These are phyloP conservation scores for Ramichloridium luteum DNA, from an alignment of 2,329 filamentous ascomycete genomes.

Conservation along the genomic window DNA sequence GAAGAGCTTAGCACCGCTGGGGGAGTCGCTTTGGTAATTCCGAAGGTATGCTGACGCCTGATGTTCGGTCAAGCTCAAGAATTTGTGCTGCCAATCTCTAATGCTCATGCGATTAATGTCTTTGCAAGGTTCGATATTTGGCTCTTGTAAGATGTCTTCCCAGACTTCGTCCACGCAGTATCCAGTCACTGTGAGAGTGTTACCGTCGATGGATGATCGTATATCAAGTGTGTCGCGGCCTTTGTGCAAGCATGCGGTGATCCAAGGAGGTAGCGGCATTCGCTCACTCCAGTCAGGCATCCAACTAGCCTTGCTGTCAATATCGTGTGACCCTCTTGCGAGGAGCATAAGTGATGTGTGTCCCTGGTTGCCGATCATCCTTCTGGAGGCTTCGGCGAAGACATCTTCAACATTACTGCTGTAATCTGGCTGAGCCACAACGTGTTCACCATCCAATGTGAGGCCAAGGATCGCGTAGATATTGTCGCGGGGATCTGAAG, in stretches of 20 bases:
- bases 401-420: not conserved
- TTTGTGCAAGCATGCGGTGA: not conserved
- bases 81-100: too few species aligned
- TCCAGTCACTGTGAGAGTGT: too few species aligned
- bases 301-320: not conserved
- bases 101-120: too few species aligned
- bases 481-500: constrained; percentile 3
- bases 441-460: not conserved
- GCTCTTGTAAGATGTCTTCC: too few species aligned
- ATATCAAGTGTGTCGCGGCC: too few species aligned
- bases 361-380: constrained; percentile 2
- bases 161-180: too few species aligned
- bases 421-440: constrained; percentile 1
- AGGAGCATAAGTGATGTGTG: constrained; percentile 2
- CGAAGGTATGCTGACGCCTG: too few species aligned
- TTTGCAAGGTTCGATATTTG: too few species aligned
- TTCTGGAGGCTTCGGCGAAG: not conserved
- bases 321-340: not conserved
- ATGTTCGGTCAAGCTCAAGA: too few species aligned
- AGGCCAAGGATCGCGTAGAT: constrained; percentile 2
- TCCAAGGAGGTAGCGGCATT: not conserved
- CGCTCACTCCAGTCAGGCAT: not conserved
- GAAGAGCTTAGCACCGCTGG: too few species aligned
- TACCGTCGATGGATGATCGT: too few species aligned
- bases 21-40: too few species aligned